A percentile compares a stretch with the other conserved stretches of the same genome.
Evolutionary conservation across 352 stramenopile species (phyloP).

Genomic region (Pythium phragmitis): DNA sequence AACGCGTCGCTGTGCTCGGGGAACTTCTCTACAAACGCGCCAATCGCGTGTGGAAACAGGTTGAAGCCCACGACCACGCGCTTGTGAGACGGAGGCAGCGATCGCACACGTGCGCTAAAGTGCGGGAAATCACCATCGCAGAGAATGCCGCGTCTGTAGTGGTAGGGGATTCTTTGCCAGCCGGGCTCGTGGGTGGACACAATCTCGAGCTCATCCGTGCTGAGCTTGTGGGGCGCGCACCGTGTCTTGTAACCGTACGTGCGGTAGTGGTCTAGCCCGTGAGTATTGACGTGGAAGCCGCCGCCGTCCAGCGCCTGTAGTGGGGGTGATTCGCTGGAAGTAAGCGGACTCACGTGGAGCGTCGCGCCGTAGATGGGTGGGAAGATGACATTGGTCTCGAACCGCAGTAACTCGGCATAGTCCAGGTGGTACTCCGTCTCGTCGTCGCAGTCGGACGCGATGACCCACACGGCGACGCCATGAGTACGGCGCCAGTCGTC

Average conservation of each 20-base stretch:
- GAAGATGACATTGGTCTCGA: slow-evolving; percentile 70
- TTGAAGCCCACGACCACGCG: slow-evolving; percentile 81
- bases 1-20: slow-evolving; percentile 68
- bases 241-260: slow-evolving; percentile 69
- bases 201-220: slow-evolving; percentile 49
- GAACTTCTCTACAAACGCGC: slow-evolving; percentile 54
- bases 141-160: slow-evolving; percentile 57
- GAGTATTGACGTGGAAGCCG: slow-evolving; percentile 57
- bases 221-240: slow-evolving; percentile 33
- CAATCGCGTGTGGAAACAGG: slow-evolving; percentile 65
- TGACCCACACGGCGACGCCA: slow-evolving; percentile 67
- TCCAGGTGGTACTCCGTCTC: slow-evolving; percentile 73
- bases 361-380: slow-evolving; percentile 73
- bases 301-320: slow-evolving; percentile 31
- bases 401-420: slow-evolving; percentile 72
- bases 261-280: slow-evolving; percentile 53
- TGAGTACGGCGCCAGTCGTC: slow-evolving; percentile 29
- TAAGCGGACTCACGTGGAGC: slow-evolving; percentile 65
- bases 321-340: slow-evolving; percentile 11
- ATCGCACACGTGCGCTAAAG: slow-evolving; percentile 58
- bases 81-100: slow-evolving; percentile 36
- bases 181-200: slow-evolving; percentile 29
- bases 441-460: slow-evolving; percentile 59
- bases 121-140: slow-evolving; percentile 72
- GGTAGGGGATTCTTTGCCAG: slow-evolving; percentile 50